Conservation (phyloP, 208 protist species). For the Crithidia bombi region DNA sequence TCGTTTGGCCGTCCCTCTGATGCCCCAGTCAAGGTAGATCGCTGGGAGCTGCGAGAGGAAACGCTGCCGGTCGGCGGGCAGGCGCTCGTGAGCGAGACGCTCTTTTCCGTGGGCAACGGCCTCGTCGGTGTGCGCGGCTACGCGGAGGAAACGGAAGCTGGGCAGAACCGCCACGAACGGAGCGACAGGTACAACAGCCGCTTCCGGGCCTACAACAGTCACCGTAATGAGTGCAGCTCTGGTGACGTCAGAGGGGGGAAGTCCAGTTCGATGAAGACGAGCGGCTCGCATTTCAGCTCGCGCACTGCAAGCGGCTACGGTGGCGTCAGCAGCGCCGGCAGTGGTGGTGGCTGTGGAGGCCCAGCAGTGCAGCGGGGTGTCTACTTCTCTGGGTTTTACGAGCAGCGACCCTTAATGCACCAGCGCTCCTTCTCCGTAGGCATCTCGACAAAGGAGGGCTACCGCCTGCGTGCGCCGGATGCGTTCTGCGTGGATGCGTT, state of each 20-base stretch:
- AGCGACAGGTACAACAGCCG: conserved; percentile 17
- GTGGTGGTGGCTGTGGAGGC: too few relatives aligned
- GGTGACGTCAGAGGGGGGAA: neutral
- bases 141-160: conserved; percentile 58
- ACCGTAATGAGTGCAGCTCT: neutral
- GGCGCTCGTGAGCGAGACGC: conserved; percentile 68
- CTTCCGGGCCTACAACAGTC: conserved; percentile 16
- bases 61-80: conserved; percentile 43
- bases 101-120: conserved; percentile 88
- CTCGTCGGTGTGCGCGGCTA: conserved; percentile 82
- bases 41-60: conserved; percentile 76
- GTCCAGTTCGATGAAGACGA: neutral
- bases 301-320: conserved; percentile 6
- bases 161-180: conserved; percentile 24
- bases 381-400: conserved; percentile 78
- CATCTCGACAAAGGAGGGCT: conserved; percentile 57
- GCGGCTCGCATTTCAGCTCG: conserved; percentile 3
- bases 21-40: conserved; percentile 39
- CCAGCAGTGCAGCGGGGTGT: conserved; percentile 36
- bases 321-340: neutral
- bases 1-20: conserved; percentile 16
- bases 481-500: conserved; percentile 87
- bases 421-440: conserved; percentile 40
- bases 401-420: conserved; percentile 55
- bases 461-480: conserved; percentile 77